Base-by-base conservation (phyloP, 2,329 filamentous ascomycete genomes). In the Hansfordia pulvinata region DNA sequence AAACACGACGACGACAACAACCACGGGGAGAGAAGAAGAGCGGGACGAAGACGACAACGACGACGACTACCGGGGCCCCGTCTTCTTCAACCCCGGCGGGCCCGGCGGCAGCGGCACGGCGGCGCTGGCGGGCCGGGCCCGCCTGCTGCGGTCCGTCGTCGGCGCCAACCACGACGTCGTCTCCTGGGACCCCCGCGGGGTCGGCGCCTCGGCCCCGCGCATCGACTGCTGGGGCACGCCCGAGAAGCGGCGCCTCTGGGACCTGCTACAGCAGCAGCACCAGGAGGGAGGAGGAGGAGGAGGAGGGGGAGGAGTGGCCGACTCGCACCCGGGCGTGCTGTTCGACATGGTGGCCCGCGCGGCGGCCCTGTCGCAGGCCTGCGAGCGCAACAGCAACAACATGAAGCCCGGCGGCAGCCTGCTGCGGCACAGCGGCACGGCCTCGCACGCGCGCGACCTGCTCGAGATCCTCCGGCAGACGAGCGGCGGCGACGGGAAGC, bases 181-280 rank as follows among this genome's bases (percentile, higher is more conserved):
- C 30, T 54, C 56, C 21, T 67, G 62, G 27, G 62, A 69, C 26
- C 62, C 62, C 2, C 52, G 64, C 13, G 64, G 64, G 12, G 53
- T 69, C 14, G 62, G 63, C 4, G 50, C 56, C 6, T 64, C 64
- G 3, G 52, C 58, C 2, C 64, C 64, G 4, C 45, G 60, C 12
- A 46, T 65, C 10, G 60, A 67, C 26, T 70, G 65, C 38, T 70
- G 63, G 58, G 47, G 47, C 5, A 52, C 49, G 0, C 38, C 44
- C 2, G 54, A 58, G 38, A 53, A 56, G 33, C 40, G 53, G 8
- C 46, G 49, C 16, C 36, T 58, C 3, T 69, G 56, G 62, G 45
- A 43, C 14, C 43, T 58, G 10, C 52, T 57, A 38, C 60, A 53
- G 14, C 46, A 56, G 0, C n/a, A n/a, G n/a, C n/a, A n/a, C n/a